Base-by-base conservation (phyloP, 2,329 filamentous ascomycete genomes). In the Paecilomyces niveus region DNA sequence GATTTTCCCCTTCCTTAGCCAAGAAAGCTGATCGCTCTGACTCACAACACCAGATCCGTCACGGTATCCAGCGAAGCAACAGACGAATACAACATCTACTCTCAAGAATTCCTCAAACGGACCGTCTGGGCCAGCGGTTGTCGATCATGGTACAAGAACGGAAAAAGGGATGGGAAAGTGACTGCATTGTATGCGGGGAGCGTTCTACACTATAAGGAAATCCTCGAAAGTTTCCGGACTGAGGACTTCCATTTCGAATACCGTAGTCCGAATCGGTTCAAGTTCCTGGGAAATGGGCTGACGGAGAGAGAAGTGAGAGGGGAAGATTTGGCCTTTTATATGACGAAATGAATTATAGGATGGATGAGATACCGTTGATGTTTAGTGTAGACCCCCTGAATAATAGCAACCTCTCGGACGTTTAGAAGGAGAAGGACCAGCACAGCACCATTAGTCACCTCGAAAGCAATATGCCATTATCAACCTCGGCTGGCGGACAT, bases 121-220 rank as follows among this genome's bases (percentile, higher is more conserved):
- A 57, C 56, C 21, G 62, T 65, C 2, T 65, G 62, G 62, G 49
- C 56, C 8, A 58, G 61, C 50, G 58, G 62, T 29, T 65, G 63
- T 50, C 57, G 55, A 33, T 58, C 55, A n/a, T 63, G 61, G 61
- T 63, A 62, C 54, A 63, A 63, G 55, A 57, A 61, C 54, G 58
- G 57, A 39, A 60, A 56, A 22, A 29, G 24, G 8, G 35, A 53
- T n/a, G 57, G 59, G 2, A 10, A n/a, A 24, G 49, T 51, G 2
- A 51, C 49, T 13, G 49, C 18, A n/a, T 3, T 51, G 18, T 51
- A 51, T 21, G 18, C n/a, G 6, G 49, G 49, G 18, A 21, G 18
- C 5, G 9, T 51, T 11, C 13, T 51, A 1, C 49, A 51, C n/a
- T 51, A 21, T 24, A n/a, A 21, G 18, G 49, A 51, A 10, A 4